Conservation (phyloP, 2,329 filamentous ascomycete species). For the Penicillium sp. region DNA sequence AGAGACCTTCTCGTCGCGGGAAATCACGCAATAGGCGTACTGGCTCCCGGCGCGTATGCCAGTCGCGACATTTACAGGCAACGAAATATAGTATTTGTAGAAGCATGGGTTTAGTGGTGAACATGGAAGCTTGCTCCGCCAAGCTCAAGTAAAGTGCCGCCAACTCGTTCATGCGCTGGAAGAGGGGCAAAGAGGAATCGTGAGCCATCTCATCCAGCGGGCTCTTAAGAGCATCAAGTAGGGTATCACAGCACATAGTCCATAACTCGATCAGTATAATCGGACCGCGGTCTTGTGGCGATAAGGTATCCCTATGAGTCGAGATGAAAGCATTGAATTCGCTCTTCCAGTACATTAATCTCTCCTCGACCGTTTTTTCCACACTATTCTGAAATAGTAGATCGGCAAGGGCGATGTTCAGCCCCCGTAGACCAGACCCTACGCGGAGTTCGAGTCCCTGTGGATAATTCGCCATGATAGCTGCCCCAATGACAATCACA, state of each 20-base stretch:
- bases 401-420: neutral
- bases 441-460: neutral
- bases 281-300: neutral
- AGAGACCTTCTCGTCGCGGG: slow-evolving; percentile 1
- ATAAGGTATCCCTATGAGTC: neutral
- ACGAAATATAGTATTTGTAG: neutral
- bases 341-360: neutral
- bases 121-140: neutral
- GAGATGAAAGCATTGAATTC: neutral
- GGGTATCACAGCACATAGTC: neutral
- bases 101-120: slow-evolving; percentile 1
- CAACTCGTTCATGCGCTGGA: neutral
- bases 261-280: neutral
- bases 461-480: neutral
- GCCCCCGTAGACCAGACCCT: neutral
- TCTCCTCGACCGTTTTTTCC: neutral
- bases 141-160: neutral
- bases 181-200: neutral
- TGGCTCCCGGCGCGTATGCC: neutral
- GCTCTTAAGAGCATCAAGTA: neutral
- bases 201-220: neutral
- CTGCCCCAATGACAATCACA: neutral
- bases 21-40: neutral
- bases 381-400: neutral
- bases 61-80: neutral